Percentiles rank a stretch among this genome's conserved stretches.
These are phyloP conservation scores for Lactifluus subvellereus DNA, from an alignment of 768 basidiomycete genomes.

Conservation along the genomic window DNA sequence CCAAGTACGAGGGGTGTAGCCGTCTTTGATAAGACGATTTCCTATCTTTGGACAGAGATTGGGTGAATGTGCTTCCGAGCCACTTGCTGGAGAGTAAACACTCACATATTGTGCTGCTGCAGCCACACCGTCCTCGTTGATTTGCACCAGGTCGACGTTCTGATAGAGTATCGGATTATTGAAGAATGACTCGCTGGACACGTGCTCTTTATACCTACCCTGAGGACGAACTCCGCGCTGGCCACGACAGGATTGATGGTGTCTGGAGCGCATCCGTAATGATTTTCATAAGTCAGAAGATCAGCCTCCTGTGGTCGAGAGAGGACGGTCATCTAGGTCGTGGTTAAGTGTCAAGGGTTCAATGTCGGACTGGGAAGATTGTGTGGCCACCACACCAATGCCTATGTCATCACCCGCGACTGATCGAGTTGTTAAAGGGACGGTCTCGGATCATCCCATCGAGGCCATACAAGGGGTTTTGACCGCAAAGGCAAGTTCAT, in stretches of 20 bases:
- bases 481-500: too few relatives aligned
- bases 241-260: slow-evolving; percentile 20
- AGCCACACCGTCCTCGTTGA: slow-evolving; percentile 26
- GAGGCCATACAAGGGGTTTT: too few relatives aligned
- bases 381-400: background rate
- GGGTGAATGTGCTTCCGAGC: background rate
- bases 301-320: slow-evolving; percentile 4
- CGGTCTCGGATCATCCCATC: background rate
- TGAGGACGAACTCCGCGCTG: slow-evolving; percentile 23
- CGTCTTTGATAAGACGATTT: slow-evolving; percentile 48
- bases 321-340: slow-evolving; percentile 17
- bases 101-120: slow-evolving; percentile 21
- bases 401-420: background rate
- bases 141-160: slow-evolving; percentile 28
- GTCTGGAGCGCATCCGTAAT: background rate
- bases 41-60: slow-evolving; percentile 46
- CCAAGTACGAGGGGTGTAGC: slow-evolving; percentile 79
- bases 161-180: background rate
- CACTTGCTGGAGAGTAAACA: background rate
- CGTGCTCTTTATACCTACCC: slow-evolving; percentile 6
- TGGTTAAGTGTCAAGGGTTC: background rate
- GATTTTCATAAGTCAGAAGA: slow-evolving; percentile 5
- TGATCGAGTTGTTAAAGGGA: background rate
- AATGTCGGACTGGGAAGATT: background rate
- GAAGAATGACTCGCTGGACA: background rate